phyloP scores from a whole-genome alignment of 2,329 filamentous ascomycete species.

The Colletotrichum viniferum region DNA sequence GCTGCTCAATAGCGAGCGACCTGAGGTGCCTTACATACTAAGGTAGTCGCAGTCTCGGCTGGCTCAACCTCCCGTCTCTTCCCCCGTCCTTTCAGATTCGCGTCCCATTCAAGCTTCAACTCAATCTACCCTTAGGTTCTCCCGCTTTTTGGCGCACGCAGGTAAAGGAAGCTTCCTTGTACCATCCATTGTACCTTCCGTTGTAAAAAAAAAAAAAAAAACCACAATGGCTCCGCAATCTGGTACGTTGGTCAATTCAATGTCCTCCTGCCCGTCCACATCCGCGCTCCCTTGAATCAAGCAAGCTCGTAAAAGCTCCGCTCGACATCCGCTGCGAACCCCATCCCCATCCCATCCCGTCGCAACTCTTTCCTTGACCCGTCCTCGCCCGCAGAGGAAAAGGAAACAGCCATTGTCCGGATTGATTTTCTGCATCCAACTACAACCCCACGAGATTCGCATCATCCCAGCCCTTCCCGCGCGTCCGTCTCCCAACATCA shows the following conservation, averaged over 20 bases:
- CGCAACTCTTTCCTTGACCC: slow-evolving; percentile 1
- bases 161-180: not conserved
- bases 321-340: slow-evolving; percentile 18
- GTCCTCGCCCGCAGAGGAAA: not conserved
- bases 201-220: not conserved
- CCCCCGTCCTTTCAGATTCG: slow-evolving; percentile 4
- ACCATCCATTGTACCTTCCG: not conserved
- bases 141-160: not conserved
- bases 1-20: not conserved
- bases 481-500: not conserved
- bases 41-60: not conserved
- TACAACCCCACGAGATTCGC: not conserved
- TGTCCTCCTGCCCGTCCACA: not conserved
- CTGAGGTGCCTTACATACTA: not conserved
- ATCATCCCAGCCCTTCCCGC: not conserved
- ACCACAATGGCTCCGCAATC: slow-evolving; percentile 22
- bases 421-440: not conserved
- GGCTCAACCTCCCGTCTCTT: slow-evolving; percentile 4
- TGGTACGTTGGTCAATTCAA: slow-evolving; percentile 12
- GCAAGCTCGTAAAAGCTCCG: slow-evolving; percentile 16
- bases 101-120: slow-evolving; percentile 2
- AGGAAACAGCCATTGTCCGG: not conserved
- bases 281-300: slow-evolving; percentile 2
- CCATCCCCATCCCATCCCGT: not conserved
- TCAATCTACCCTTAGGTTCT: not conserved